Evolutionary conservation across 108 stramenopile species (phyloP), one percentile per base, ranked within the genome.

Genomic region (Stephanodiscus triporus): DNA sequence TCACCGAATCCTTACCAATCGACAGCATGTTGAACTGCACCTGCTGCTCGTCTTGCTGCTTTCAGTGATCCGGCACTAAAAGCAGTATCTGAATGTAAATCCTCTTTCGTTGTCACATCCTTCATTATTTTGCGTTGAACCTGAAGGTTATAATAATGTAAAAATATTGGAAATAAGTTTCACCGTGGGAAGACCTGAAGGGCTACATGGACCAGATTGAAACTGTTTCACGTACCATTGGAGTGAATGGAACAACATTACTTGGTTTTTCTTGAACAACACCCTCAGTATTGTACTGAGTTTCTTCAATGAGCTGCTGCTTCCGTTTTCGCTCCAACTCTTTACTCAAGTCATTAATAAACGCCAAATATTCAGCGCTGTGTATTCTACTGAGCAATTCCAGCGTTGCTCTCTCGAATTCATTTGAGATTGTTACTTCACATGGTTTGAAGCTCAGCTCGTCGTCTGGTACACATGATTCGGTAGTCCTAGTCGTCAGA

Each of bases 11-110:
- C 85, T 78, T 71, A 89, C 80, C 88, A 86, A 82, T 97, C 96
- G 47, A 97, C 96, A 20, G 93, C 96, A 81, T 97, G 94, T 60
- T 92, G 88, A n/a, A 97, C 96, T 20, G 94, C 94, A 6, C 96
- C 96, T 34, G 96, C 96, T 22, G 96, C 96, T 51, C 96, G 69
- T 20, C 94, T 81, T 48, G 96, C 96, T 43, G 96, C 96, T 48
- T 89, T 85, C 37, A 97, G 77, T 26, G 93, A 93, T 27, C 96
- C 96, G 49, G 83, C 85, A 70, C 91, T 91, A 67, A 97, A 97
- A 4, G 93, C 89, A 30, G 96, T 97, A 48, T 97, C 96, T 10
- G 91, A 96, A 66, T 91, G 86, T 6, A 63, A 65, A 47, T 84
- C 78, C 36, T 81, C 64, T 65, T 94, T 94, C 20, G 90, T 72